Conservation (phyloP, 345 rosid genomes). For the Lepidium aucheri region DNA sequence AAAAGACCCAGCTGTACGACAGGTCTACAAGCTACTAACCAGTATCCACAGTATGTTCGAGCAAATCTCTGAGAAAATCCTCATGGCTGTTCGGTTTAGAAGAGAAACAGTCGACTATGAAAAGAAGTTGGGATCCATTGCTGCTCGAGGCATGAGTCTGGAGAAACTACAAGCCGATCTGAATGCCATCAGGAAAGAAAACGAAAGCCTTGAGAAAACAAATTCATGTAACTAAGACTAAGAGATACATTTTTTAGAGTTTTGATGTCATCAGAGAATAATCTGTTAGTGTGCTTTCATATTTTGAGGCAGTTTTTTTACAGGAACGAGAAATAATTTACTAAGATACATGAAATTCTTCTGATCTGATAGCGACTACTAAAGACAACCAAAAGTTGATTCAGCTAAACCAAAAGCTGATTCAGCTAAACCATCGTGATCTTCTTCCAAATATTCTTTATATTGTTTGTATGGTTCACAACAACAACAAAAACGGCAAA, state of each 20-base stretch:
- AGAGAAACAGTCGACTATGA: slow-evolving; percentile 64
- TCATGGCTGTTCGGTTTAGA: slow-evolving; percentile 47
- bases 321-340: neutral
- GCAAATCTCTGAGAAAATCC: slow-evolving; percentile 60
- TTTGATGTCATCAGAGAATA: neutral
- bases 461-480: slow-evolving; percentile 5
- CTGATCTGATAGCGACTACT: neutral
- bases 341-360: neutral
- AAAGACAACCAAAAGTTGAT: neutral
- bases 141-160: slow-evolving; percentile 44
- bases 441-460: neutral
- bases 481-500: slow-evolving; percentile 15
- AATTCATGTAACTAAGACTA: neutral
- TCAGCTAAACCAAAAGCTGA: too few relatives aligned
- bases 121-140: slow-evolving; percentile 62
- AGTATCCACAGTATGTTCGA: slow-evolving; percentile 68
- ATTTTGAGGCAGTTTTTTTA: neutral
- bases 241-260: neutral
- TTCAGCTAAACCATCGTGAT: slow-evolving; percentile 4
- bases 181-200: slow-evolving; percentile 50
- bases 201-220: slow-evolving; percentile 38
- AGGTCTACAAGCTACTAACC: slow-evolving; percentile 64
- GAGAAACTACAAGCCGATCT: slow-evolving; percentile 58
- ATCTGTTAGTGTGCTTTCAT: neutral
- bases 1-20: slow-evolving; percentile 51